Percentiles rank a stretch among this genome's conserved stretches.
Evolutionary conservation across 2,329 filamentous ascomycete species (phyloP).

Genomic region (Cladosporium sp.): DNA sequence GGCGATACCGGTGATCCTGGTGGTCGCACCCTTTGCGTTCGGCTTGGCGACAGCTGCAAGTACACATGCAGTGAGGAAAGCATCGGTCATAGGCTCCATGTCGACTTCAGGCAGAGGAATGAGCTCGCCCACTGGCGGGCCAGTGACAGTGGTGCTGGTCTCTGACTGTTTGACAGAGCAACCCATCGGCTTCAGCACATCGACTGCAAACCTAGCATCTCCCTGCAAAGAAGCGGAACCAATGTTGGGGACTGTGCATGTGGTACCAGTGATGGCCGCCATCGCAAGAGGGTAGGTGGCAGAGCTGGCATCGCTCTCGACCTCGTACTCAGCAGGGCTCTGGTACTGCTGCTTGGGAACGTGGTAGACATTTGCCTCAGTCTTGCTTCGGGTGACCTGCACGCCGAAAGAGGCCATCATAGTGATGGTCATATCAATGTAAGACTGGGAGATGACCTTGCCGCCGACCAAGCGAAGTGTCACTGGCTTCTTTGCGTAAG

Average conservation of each 20-base stretch:
- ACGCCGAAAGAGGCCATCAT: conserved; percentile 97
- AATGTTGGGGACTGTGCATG: conserved; percentile 94
- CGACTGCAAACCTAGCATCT: conserved; percentile 87
- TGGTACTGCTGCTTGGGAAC: conserved; percentile 80
- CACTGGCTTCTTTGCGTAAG: conserved; percentile 91
- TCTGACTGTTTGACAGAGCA: conserved; percentile 82
- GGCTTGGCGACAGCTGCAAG: conserved; percentile 83
- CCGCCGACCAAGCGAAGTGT: conserved; percentile 88
- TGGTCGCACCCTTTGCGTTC: conserved; percentile 57
- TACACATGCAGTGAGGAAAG: conserved; percentile 91
- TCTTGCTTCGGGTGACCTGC: conserved; percentile 67
- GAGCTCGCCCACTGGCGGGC: conserved; percentile 70
- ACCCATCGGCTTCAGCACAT: conserved; percentile 89
- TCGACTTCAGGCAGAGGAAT: conserved; percentile 77
- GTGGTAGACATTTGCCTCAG: conserved; percentile 85
- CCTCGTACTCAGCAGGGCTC: conserved; percentile 79
- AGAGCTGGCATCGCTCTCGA: conserved; percentile 96
- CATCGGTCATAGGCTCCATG: conserved; percentile 99
- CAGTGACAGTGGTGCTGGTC: conserved; percentile 86
- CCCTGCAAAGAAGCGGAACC: conserved; percentile 88
- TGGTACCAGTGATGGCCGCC: conserved; percentile 92
- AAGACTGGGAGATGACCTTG: conserved; percentile 92
- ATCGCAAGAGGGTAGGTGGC: conserved; percentile 93
- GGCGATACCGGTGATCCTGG: conserved; percentile 86
- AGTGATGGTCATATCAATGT: conserved; percentile 97